Evolutionary conservation across 1,284 basidiomycete species (phyloP).

Genomic region (Boletellus sp.): DNA sequence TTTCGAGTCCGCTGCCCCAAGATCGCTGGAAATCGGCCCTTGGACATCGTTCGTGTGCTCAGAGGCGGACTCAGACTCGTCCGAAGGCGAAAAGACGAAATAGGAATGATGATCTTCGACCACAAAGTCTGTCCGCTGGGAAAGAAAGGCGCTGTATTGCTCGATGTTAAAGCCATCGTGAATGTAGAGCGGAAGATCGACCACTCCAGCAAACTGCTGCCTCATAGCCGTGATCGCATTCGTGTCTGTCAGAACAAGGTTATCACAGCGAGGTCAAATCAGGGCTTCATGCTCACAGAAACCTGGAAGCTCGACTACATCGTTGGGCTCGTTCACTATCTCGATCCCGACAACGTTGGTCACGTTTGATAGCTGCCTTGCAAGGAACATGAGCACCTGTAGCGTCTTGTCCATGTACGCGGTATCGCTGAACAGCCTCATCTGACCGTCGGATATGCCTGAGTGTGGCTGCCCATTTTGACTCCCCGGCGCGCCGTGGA

Average conservation of each 20-base stretch:
- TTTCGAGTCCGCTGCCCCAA: conserved; percentile 39
- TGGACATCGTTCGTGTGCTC: conserved; percentile 49
- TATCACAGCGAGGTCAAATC: no score
- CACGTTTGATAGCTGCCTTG: conserved; percentile 52
- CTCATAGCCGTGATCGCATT: conserved; percentile 23
- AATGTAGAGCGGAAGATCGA: conserved; percentile 62
- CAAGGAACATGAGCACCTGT: conserved; percentile 54
- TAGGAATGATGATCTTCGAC: conserved; percentile 78
- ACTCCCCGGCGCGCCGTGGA: conserved; percentile 56
- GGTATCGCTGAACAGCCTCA: conserved; percentile 51
- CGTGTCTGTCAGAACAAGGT: conserved; percentile 19
- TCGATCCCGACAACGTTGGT: conserved; percentile 77
- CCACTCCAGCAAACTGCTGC: conserved; percentile 22
- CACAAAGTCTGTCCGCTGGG: conserved; percentile 61
- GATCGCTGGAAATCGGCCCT: conserved; percentile 38
- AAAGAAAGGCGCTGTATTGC: conserved; percentile 53
- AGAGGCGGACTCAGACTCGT: conserved; percentile 44
- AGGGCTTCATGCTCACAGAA: conserved; percentile 48
- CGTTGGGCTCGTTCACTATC: conserved; percentile 70
- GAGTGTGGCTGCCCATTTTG: conserved; percentile 59
- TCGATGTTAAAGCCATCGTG: conserved; percentile 71
- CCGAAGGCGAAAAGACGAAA: conserved; percentile 58
- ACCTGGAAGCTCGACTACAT: conserved; percentile 42
- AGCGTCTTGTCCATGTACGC: conserved; percentile 58
- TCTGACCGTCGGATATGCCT: conserved; percentile 63